Conservation (phyloP, 345 rosid species). For the Ailanthus altissimus region DNA sequence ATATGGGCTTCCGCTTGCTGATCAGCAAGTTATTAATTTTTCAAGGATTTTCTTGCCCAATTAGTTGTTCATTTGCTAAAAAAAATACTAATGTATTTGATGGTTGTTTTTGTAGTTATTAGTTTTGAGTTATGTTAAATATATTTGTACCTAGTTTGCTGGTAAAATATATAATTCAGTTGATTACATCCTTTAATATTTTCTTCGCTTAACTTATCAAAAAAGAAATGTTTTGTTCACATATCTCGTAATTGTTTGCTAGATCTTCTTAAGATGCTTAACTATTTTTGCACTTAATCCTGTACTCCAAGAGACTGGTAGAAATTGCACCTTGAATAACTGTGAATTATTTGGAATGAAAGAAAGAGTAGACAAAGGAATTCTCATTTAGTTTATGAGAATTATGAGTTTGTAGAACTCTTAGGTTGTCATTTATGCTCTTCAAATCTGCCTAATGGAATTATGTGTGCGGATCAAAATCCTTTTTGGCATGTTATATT, state of each 20-base stretch:
- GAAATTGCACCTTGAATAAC: constrained; percentile 3
- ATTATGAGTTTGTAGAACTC: neutral
- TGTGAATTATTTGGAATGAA: neutral
- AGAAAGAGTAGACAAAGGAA: neutral
- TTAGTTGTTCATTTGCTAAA: neutral
- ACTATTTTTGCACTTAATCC: neutral
- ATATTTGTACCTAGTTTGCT: neutral
- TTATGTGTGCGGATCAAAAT: neutral
- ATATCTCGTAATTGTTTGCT: neutral
- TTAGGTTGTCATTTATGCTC: neutral
- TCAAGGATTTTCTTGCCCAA: neutral
- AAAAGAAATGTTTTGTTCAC: neutral
- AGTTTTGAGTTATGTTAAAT: neutral
- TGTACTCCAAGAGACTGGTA: neutral
- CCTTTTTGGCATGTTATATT: neutral
- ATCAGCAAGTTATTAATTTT: neutral
- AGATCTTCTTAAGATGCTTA: neutral
- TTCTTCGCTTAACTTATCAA: neutral
- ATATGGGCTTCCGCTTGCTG: neutral
- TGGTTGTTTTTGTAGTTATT: neutral
- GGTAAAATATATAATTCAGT: neutral
- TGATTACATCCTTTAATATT: neutral
- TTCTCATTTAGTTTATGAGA: neutral
- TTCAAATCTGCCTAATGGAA: neutral
- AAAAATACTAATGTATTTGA: neutral